Conservation (phyloP, 768 basidiomycete genomes). For the Hysterangium stoloniferum region DNA sequence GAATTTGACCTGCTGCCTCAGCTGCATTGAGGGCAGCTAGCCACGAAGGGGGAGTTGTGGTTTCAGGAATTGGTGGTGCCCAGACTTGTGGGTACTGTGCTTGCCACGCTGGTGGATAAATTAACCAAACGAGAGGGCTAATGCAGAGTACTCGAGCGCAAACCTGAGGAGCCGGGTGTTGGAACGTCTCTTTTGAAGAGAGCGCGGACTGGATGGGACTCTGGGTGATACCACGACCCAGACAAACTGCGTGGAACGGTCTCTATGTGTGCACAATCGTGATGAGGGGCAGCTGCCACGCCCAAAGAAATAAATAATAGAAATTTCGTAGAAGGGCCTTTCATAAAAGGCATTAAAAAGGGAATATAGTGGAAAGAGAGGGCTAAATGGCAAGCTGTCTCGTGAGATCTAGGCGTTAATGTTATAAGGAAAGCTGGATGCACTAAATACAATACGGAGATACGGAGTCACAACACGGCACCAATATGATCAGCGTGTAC, state of each 20-base stretch:
- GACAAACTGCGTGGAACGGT: too few species aligned
- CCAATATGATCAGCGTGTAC: too few species aligned
- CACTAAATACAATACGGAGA: too few species aligned
- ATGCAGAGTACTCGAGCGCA: neutral
- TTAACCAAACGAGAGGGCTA: conserved; percentile 2
- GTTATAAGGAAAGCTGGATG: too few species aligned
- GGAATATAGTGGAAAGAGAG: too few species aligned
- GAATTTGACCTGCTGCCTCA: conserved; percentile 64
- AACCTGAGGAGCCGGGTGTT: conserved; percentile 47
- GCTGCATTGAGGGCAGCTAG: conserved; percentile 59
- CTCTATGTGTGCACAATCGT: neutral
- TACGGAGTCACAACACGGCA: too few species aligned
- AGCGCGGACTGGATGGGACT: conserved; percentile 48
- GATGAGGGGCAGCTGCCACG: neutral
- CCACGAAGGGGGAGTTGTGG: conserved; percentile 55
- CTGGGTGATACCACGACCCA: conserved; percentile 50
- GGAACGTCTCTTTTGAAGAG: conserved; percentile 50
- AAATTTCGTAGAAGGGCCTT: too few species aligned
- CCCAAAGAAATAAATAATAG: too few species aligned
- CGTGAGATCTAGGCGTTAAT: too few species aligned
- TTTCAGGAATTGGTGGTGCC: conserved; percentile 31
- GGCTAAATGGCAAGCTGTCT: too few species aligned
- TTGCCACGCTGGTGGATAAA: conserved; percentile 46
- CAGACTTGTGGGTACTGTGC: conserved; percentile 44
- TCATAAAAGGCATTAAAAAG: too few species aligned